Conservation (phyloP, 306 rosid genomes). For the Ormosia emarginata region DNA sequence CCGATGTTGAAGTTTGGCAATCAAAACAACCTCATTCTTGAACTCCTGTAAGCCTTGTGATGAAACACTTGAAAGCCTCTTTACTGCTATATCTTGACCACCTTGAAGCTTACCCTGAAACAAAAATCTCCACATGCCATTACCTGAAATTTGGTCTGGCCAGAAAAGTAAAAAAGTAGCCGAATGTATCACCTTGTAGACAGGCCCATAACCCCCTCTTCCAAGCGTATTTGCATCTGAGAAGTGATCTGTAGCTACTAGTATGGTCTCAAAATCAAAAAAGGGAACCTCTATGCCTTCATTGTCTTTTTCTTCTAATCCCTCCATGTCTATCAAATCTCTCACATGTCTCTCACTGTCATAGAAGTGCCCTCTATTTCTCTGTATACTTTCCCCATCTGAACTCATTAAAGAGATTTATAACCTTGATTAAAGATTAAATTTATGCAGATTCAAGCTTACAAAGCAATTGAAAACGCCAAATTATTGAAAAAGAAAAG, state of each 20-base stretch:
- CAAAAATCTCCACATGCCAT: not conserved
- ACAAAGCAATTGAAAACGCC: not conserved
- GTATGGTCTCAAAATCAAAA: conserved; percentile 8
- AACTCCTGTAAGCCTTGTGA: conserved; percentile 35
- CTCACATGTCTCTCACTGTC: conserved; percentile 1
- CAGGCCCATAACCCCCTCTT: conserved; percentile 48
- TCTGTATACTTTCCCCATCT: not conserved
- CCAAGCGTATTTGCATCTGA: conserved; percentile 41
- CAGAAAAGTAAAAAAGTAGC: not conserved
- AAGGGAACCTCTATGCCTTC: conserved; percentile 29
- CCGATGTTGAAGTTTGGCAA: conserved; percentile 44
- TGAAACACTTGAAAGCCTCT: conserved; percentile 35
- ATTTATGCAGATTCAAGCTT: not conserved
- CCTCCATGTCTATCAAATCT: not conserved
- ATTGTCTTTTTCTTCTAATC: conserved; percentile 17
- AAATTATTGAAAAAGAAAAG: too few species aligned
- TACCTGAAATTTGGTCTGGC: not conserved
- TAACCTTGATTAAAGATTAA: not conserved
- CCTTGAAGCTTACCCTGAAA: conserved; percentile 22
- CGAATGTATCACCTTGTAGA: conserved; percentile 27
- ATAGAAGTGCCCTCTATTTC: not conserved
- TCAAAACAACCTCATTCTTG: conserved; percentile 7
- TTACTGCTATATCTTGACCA: conserved; percentile 30
- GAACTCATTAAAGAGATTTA: not conserved
- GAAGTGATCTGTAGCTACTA: conserved; percentile 34